Evolutionary conservation across 2,329 filamentous ascomycete genomes (phyloP).

Genomic region (Monilinia laxa): DNA sequence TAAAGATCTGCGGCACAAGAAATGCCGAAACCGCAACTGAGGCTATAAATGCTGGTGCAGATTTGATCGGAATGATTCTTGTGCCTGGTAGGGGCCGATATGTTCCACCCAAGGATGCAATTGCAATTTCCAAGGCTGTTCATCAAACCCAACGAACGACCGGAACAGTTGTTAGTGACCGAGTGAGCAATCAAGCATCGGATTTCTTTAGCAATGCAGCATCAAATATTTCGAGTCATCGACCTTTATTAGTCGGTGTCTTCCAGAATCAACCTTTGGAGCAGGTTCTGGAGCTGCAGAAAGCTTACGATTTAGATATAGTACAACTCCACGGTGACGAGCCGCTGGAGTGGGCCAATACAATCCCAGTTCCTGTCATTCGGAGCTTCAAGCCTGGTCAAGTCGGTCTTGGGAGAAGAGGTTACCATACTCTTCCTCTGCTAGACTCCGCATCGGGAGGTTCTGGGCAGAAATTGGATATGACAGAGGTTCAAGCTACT

Average conservation of each 20-base stretch:
- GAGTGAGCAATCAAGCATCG: constrained; percentile 43
- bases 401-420: constrained; percentile 62
- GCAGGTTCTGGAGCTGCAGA: constrained; percentile 77
- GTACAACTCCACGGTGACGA: constrained; percentile 93
- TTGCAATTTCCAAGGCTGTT: constrained; percentile 76
- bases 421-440: constrained; percentile 79
- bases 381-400: constrained; percentile 76
- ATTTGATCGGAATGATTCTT: constrained; percentile 90
- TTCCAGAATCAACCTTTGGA: constrained; percentile 88
- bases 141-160: constrained; percentile 48
- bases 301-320: constrained; percentile 74
- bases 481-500: constrained; percentile 64
- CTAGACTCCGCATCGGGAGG: constrained; percentile 84
- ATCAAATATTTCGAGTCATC: constrained; percentile 50
- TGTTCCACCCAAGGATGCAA: constrained; percentile 74
- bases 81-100: constrained; percentile 78
- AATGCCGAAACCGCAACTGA: constrained; percentile 75
- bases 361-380: constrained; percentile 92
- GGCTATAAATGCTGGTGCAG: constrained; percentile 83
- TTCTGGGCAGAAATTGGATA: constrained; percentile 75
- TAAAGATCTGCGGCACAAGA: constrained; percentile 95
- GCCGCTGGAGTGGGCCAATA: constrained; percentile 82
- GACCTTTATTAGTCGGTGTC: constrained; percentile 84
- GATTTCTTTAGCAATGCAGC: constrained; percentile 71
- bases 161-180: constrained; percentile 35